Base-by-base conservation (phyloP, 208 protist genomes). In the Borovskyia barvae region DNA sequence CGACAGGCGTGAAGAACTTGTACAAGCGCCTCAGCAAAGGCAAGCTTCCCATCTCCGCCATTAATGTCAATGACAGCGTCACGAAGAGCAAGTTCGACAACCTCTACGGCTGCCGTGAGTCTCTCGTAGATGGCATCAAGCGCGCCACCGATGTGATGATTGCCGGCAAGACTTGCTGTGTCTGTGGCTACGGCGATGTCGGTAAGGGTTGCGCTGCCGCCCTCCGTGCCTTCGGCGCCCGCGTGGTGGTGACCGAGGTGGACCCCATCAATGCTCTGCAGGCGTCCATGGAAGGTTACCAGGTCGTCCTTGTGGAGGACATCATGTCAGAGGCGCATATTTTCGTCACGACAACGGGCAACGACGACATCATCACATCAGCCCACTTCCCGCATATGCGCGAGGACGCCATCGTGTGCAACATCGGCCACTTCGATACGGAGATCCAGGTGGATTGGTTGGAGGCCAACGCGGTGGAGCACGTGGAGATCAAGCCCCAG, bases 1-100 rank as follows among this genome's bases (percentile, higher is more conserved):
- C 99, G 49, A 99, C 99, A 20, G 98, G 99, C 85, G 98, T 99
- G 36, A 95, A 98, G 83, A 97, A 98, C 79, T 85, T 99, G 29
- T 97, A 99, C 85, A 90, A 98, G 82, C 97, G 98, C 82, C 78
- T 93, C 17, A 77, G 96, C 65, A 77, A 84, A 42, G 95, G 95
- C 54, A 85, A 86, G 53, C 93, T 99, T 7, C 86, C 97, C 63
- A 95, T 99, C 78, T 96, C 98, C 51, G 97, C 98, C 73, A 99
- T 99, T 86, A 99, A 99, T 87, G 98, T 99, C 39, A 99, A 99
- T 90, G 97, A 99, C 87, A 98, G 92, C 64, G 98, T 99, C 32
- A 99, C 98, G 56, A 99, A 99, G 92, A 98, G 92, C 74, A 99
- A 99, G 89, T 99, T 99, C 72, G 98, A 99, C 85, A 99, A 99